Evolutionary conservation across 1,284 basidiomycete species (phyloP).

Genomic region (Boletus smithii): DNA sequence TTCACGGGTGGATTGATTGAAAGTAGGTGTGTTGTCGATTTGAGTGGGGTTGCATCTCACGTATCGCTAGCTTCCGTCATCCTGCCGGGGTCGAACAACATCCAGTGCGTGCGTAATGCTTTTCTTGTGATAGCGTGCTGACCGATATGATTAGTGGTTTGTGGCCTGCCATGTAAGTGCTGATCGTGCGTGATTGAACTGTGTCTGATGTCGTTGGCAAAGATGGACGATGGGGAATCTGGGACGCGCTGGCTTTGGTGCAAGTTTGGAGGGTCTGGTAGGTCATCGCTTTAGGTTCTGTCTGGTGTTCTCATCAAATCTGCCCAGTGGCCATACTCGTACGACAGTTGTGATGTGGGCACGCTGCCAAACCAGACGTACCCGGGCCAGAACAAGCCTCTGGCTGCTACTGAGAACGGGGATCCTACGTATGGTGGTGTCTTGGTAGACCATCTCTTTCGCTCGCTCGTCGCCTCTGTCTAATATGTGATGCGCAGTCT

Average conservation of each 20-base stretch:
- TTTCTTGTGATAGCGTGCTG: constrained; percentile 1
- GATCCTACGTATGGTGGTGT: constrained; percentile 39
- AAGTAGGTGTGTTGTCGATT: constrained; percentile 46
- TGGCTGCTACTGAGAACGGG: constrained; percentile 44
- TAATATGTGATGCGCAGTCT: constrained; percentile 39
- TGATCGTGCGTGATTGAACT: neutral
- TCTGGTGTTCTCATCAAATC: neutral
- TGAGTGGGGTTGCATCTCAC: constrained; percentile 2
- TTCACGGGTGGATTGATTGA: constrained; percentile 75
- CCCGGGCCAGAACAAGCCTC: constrained; percentile 48
- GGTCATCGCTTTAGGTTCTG: neutral
- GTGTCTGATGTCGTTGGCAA: constrained; percentile 6
- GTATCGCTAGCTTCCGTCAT: constrained; percentile 46
- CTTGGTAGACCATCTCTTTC: constrained; percentile 34
- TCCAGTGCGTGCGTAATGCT: constrained; percentile 36
- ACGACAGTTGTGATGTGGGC: constrained; percentile 80
- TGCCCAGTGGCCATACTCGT: constrained; percentile 61
- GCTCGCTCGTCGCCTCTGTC: neutral
- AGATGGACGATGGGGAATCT: constrained; percentile 79
- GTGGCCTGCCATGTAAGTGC: constrained; percentile 68
- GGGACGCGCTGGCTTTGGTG: constrained; percentile 75
- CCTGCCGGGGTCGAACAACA: constrained; percentile 57
- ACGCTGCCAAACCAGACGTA: constrained; percentile 78
- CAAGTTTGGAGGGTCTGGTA: constrained; percentile 60
- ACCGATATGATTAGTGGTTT: constrained; percentile 44